These are phyloP conservation scores for Avena atlantica DNA, from an alignment of 176 grass and related monocot genomes.

Conservation along the genomic window DNA sequence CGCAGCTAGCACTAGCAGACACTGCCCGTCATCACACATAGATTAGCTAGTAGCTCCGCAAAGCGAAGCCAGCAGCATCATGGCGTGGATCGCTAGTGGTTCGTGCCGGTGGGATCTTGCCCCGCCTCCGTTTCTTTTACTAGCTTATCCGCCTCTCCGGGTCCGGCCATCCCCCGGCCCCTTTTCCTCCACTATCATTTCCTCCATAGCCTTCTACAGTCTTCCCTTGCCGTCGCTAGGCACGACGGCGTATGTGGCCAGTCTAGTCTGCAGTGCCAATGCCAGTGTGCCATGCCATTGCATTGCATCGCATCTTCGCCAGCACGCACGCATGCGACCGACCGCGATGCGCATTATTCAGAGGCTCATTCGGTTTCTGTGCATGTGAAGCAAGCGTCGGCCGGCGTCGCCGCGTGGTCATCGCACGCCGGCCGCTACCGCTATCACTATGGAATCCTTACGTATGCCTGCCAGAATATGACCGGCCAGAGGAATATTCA, in stretches of 20 bases:
- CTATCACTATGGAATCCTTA: no score
- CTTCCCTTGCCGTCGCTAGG: not conserved
- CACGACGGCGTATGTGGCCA: not conserved
- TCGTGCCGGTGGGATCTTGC: conserved; percentile 1
- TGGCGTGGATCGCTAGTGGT: conserved; percentile 19
- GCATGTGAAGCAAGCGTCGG: conserved; percentile 19
- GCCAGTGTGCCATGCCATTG: not conserved
- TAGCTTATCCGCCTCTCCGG: conserved; percentile 8
- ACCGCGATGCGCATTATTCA: conserved; percentile 26
- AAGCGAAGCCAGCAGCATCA: conserved; percentile 14
- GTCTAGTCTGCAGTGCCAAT: not conserved
- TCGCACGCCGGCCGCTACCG: no score
- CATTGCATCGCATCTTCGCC: not conserved
- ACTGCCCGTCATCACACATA: not conserved
- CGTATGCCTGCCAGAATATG: no score
- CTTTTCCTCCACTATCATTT: conserved; percentile 36
- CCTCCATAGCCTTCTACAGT: not conserved
- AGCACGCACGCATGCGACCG: not conserved
- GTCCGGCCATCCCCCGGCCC: not conserved
- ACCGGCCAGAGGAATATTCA: no score
- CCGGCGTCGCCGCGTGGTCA: not conserved
- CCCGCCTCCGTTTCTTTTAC: not conserved
- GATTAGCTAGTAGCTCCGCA: not conserved
- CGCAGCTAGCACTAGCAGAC: no score
- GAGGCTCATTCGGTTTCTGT: not conserved